Evolutionary conservation across 306 rosid species (phyloP).

Genomic region (Coriaria nepalensis): DNA sequence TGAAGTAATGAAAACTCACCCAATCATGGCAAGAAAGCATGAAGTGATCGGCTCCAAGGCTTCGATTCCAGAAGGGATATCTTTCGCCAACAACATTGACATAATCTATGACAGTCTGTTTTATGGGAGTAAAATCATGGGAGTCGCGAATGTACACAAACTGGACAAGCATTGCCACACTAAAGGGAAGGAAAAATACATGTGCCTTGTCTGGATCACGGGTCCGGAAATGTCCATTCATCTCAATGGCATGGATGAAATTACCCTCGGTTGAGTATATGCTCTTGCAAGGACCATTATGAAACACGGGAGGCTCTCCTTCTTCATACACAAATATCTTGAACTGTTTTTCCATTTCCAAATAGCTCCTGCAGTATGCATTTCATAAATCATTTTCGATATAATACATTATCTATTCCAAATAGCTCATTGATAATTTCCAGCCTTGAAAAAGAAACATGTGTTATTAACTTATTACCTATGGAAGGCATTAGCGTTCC

Average conservation of each 20-base stretch:
- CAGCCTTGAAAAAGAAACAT: neutral
- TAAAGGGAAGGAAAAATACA: constrained; percentile 65
- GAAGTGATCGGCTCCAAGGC: constrained; percentile 83
- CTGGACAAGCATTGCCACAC: constrained; percentile 71
- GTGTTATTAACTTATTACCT: constrained; percentile 39
- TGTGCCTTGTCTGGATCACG: constrained; percentile 66
- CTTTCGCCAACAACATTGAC: constrained; percentile 34
- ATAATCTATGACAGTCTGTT: constrained; percentile 48
- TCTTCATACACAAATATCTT: constrained; percentile 72
- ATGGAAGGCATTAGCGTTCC: constrained; percentile 68
- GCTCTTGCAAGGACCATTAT: constrained; percentile 88
- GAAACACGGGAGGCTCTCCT: constrained; percentile 85
- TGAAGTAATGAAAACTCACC: constrained; percentile 23
- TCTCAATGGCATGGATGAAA: constrained; percentile 64
- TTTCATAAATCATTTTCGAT: neutral
- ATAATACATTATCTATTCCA: neutral
- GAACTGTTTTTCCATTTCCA: constrained; percentile 80
- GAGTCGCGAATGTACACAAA: constrained; percentile 60
- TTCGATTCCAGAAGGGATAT: constrained; percentile 74
- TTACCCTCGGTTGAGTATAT: constrained; percentile 84
- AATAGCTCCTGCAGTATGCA: constrained; percentile 47
- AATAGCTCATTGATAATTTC: too few relatives aligned
- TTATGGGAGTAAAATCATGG: constrained; percentile 54
- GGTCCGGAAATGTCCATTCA: constrained; percentile 54
- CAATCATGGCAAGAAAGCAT: constrained; percentile 88